Conservation (phyloP, 108 stramenopile species). For the Seminavis robusta region DNA sequence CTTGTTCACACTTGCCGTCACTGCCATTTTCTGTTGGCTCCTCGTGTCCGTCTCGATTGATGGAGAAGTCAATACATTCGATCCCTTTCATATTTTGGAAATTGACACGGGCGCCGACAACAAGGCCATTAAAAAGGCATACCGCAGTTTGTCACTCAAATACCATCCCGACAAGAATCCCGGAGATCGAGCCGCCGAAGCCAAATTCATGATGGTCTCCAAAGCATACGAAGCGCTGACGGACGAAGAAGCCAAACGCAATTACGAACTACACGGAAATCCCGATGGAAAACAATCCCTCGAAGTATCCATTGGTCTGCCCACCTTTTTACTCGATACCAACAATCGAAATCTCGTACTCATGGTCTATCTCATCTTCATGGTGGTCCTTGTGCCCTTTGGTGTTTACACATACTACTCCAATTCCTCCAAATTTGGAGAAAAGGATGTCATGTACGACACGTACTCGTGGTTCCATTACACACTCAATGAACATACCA, state of each 20-base stretch:
- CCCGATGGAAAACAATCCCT: conserved; percentile 98
- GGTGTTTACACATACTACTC: conserved; percentile 92
- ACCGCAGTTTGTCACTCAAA: conserved; percentile 76
- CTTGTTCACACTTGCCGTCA: conserved; percentile 52
- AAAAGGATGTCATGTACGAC: conserved; percentile 98
- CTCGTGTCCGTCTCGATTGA: conserved; percentile 57
- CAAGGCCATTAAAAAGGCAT: conserved; percentile 90
- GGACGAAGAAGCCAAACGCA: conserved; percentile 80
- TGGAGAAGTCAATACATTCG: conserved; percentile 91
- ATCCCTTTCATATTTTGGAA: conserved; percentile 87
- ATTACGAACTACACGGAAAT: conserved; percentile 97
- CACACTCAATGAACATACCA: conserved; percentile 72
- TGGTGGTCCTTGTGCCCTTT: conserved; percentile 95
- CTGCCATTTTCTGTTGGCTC: conserved; percentile 66
- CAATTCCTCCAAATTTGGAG: conserved; percentile 92
- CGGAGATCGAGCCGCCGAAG: conserved; percentile 85
- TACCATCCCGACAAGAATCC: conserved; percentile 96
- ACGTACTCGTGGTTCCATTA: conserved; percentile 94
- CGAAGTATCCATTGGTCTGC: conserved; percentile 95
- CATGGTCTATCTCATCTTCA: conserved; percentile 90
- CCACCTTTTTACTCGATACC: conserved; percentile 88
- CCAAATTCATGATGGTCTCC: conserved; percentile 94
- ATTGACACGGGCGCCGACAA: conserved; percentile 71
- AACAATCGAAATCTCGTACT: conserved; percentile 91
- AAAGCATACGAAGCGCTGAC: conserved; percentile 96